Conservation (phyloP, 2,329 filamentous ascomycete species). For the Penicillium sp. region DNA sequence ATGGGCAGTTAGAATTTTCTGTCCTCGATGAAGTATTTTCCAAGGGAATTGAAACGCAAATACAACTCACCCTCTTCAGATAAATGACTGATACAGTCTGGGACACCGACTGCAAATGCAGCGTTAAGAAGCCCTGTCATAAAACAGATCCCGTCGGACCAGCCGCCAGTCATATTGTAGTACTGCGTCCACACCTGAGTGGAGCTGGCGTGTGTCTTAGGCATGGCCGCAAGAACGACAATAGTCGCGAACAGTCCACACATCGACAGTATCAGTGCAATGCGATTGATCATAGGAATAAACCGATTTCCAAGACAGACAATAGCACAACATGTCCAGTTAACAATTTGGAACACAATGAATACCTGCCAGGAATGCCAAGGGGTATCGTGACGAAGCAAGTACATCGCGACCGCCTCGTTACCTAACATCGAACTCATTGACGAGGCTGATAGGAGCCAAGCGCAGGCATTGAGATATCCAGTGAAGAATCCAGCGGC, state of each 20-base stretch:
- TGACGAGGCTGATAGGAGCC: constrained; percentile 36
- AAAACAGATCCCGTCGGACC: constrained; percentile 49
- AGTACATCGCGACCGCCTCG: constrained; percentile 37
- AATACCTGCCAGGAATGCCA: constrained; percentile 39
- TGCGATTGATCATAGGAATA: constrained; percentile 55
- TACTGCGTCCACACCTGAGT: constrained; percentile 34
- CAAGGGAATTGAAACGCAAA: too few species aligned
- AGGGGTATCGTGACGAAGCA: constrained; percentile 25
- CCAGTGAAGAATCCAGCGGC: constrained; percentile 46
- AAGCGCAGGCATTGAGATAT: constrained; percentile 39
- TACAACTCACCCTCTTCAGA: constrained; percentile 55
- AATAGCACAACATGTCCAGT: constrained; percentile 55
- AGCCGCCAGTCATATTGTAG: constrained; percentile 35
- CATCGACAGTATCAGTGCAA: constrained; percentile 59
- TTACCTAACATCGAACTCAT: constrained; percentile 39
- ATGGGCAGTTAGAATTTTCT: neutral
- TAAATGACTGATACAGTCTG: constrained; percentile 66
- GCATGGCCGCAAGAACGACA: constrained; percentile 55
- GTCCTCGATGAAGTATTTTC: too few species aligned
- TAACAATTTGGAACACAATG: constrained; percentile 49
- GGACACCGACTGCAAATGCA: constrained; percentile 67
- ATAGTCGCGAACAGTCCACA: constrained; percentile 54
- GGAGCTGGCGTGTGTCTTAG: constrained; percentile 36
- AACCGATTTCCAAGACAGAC: constrained; percentile 58
- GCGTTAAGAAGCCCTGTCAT: constrained; percentile 67